Base-by-base conservation (phyloP, 2,329 filamentous ascomycete genomes). In the Colletotrichum destructivum region DNA sequence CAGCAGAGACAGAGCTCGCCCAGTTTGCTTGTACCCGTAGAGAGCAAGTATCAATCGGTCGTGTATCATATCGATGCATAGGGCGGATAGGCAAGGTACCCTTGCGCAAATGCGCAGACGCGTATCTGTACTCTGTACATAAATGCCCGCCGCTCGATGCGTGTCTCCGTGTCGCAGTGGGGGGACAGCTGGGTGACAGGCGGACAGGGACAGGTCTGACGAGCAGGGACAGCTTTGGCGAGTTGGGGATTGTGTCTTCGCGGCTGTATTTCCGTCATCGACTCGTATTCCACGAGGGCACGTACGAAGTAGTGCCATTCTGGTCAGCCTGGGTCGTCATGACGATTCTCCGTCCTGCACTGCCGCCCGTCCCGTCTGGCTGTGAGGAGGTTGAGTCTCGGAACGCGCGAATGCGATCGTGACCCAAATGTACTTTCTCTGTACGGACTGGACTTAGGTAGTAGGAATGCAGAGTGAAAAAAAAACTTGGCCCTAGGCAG, bases 41-140 rank as follows among this genome's bases (percentile, higher is more conserved):
- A 35, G 31, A 35, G 31, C 31, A 35, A 9, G 23, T 35, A 18
- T 38, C 21, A 44, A 52, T 35, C 9, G 26, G 18, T 68, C 64
- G 64, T 57, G n/a, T 68, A 16, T 63, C 57, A 63, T 13, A 21
- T 54, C 42, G 13, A 59, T 60, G 59, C 49, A 61, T 12, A 13
- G 18, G 40, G 4, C 69, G 69, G 69, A 59, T 72, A 72, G 59
- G 69, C 59, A 72, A 69, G 60, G 69, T 59, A 72, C 66, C 51
- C 57, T 23, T 56, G 51, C 18, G 56, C 44, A 21, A 67, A 47
- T 31, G 4, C 46, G 31, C 8, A 35, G 8, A 35, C 2, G 31
- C 31, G 31, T 35, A 35, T 35, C 31, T 1, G 31, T 35, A 35
- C 8, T 9, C 8, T 35, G 31, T 35, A 35, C 26, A 31, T 44